phyloP scores from a whole-genome alignment of 2,329 filamentous ascomycete species.

The Epichloe sp. region DNA sequence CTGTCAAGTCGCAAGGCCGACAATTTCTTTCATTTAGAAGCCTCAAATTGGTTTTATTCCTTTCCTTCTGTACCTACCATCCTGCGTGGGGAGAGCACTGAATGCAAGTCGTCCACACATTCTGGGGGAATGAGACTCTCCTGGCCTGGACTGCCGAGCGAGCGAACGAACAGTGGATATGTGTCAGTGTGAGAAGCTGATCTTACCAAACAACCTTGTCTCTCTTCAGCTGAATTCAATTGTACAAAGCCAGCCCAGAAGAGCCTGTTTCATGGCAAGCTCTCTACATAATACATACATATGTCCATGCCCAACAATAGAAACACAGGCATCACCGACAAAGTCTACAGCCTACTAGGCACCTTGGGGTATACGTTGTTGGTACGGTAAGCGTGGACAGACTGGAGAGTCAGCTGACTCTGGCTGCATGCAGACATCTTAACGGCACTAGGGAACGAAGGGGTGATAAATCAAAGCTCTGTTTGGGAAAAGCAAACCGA shows the following conservation, averaged over 20 bases:
- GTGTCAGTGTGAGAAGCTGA: no score
- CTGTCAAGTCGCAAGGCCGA: constrained; percentile 13
- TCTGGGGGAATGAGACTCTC: neutral
- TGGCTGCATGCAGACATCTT: neutral
- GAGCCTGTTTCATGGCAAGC: neutral
- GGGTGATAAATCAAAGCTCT: no score
- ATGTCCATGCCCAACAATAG: neutral
- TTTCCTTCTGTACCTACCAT: constrained; percentile 2
- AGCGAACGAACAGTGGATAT: neutral
- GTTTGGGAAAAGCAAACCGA: no score
- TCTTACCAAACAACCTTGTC: no score
- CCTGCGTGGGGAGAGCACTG: neutral
- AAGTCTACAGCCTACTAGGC: no score
- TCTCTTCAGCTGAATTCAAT: no score
- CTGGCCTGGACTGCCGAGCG: no score
- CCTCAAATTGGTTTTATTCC: constrained; percentile 8
- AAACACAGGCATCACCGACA: neutral
- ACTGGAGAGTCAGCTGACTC: neutral
- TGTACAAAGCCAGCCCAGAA: neutral
- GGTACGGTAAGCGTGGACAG: no score
- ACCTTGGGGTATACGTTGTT: no score
- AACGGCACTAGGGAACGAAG: neutral
- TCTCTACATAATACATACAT: neutral
- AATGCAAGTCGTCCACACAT: neutral
- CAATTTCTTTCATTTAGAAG: constrained; percentile 21